A percentile compares a stretch with the other conserved stretches of the same genome.
Evolutionary conservation across 441 rosid species (phyloP).

Genomic region (Bocquillonia castaneifolia): DNA sequence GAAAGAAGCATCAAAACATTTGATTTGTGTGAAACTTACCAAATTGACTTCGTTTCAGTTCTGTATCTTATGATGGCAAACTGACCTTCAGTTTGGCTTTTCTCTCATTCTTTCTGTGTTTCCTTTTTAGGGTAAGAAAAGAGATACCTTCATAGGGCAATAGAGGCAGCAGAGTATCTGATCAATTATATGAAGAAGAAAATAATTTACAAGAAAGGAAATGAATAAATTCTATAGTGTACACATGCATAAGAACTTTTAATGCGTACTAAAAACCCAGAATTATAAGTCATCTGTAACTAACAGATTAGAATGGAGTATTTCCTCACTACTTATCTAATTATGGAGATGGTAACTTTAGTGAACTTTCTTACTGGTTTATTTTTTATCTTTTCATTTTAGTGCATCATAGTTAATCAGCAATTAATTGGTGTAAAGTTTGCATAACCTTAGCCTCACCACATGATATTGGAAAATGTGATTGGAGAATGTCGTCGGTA

Average conservation of each 20-base stretch:
- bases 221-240: not conserved
- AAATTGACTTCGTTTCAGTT: not conserved
- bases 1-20: not conserved
- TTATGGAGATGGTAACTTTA: not conserved
- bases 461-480: not conserved
- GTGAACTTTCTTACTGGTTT: not conserved
- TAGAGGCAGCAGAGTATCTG: not conserved
- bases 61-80: not conserved
- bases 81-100: not conserved
- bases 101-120: not conserved
- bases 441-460: not conserved
- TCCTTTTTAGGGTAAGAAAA: not conserved
- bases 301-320: not conserved
- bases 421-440: not conserved
- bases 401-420: not conserved
- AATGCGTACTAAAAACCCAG: not conserved
- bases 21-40: not conserved
- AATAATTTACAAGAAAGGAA: not conserved
- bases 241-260: too few species aligned
- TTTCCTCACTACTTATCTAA: not conserved
- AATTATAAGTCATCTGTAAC: not conserved
- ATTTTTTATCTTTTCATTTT: not conserved
- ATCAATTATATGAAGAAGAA: not conserved
- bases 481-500: not conserved
- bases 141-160: not conserved